Conservation (phyloP, 2,329 filamentous ascomycete species). For the Hypoxylon sp. region DNA sequence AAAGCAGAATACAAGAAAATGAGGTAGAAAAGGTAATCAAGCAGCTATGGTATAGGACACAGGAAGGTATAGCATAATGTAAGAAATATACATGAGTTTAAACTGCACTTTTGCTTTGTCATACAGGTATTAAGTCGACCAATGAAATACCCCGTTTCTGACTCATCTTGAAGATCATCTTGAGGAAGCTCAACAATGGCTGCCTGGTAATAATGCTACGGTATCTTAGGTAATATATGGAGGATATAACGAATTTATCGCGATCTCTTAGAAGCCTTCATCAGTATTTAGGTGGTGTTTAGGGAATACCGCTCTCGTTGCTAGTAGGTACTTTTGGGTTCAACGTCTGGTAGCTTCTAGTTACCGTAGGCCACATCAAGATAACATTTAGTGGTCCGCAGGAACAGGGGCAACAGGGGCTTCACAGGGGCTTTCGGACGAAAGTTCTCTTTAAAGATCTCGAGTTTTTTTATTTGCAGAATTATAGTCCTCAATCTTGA, state of each 20-base stretch:
- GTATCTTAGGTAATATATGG: not conserved
- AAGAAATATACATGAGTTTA: slow-evolving; percentile 5
- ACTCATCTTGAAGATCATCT: slow-evolving; percentile 8
- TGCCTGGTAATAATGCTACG: not conserved
- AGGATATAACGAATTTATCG: not conserved
- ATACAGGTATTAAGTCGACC: slow-evolving; percentile 20
- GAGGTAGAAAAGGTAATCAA: not conserved
- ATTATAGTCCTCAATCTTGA: slow-evolving; percentile 8
- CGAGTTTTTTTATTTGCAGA: not conserved
- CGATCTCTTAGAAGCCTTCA: not conserved
- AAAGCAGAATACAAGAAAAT: not conserved
- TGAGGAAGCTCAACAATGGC: not conserved
- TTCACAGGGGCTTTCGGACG: not conserved
- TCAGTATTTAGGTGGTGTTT: not conserved
- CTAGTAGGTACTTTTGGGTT: not conserved
- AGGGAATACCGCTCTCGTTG: not conserved
- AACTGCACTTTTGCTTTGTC: slow-evolving; percentile 45
- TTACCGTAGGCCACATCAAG: not conserved
- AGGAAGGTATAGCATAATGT: not conserved
- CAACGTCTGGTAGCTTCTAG: not conserved
- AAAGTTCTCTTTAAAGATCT: slow-evolving; percentile 7
- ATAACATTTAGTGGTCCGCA: not conserved
- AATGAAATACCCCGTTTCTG: slow-evolving; percentile 19
- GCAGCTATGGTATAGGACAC: not conserved
- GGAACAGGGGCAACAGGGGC: not conserved